Evolutionary conservation across 176 grass and related monocot genomes (phyloP).

Genomic region (Oryza meridionalis): DNA sequence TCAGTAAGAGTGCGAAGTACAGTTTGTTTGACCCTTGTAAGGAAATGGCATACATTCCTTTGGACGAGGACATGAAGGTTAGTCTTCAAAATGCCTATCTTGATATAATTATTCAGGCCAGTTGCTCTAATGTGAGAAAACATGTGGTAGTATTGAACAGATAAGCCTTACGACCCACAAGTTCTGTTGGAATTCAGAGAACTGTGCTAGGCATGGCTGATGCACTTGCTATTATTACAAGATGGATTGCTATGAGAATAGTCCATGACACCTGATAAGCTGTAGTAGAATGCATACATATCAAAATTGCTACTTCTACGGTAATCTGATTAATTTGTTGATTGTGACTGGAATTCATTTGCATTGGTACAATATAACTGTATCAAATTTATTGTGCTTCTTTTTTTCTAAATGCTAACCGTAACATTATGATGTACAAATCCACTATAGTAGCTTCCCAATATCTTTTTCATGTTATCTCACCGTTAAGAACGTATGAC

Average conservation of each 20-base stretch:
- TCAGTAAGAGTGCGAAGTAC: slow-evolving; percentile 99
- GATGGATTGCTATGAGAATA: slow-evolving; percentile 7
- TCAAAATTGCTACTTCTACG: not conserved
- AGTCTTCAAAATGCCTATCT: slow-evolving; percentile 36
- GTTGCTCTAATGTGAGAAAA: not conserved
- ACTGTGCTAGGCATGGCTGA: not conserved
- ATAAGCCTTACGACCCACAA: not conserved
- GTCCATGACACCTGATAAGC: not conserved
- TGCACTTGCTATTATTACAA: slow-evolving; percentile 7
- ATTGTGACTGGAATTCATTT: slow-evolving; percentile 1
- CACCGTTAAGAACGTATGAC: not conserved
- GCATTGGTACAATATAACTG: not conserved
- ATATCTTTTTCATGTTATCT: not conserved
- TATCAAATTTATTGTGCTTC: not conserved
- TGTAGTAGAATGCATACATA: not conserved
- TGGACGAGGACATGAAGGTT: slow-evolving; percentile 99
- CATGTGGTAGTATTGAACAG: not conserved
- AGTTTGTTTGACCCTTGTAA: slow-evolving; percentile 99
- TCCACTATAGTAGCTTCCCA: not conserved
- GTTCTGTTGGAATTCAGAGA: not conserved
- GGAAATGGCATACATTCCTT: slow-evolving; percentile 99
- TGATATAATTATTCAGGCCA: slow-evolving; percentile 6
- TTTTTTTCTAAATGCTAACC: slow-evolving; percentile 3
- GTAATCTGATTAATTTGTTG: not conserved
- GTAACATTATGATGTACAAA: not conserved